These are phyloP conservation scores for Cryphonectria parasitica DNA, from an alignment of 2,329 filamentous ascomycete genomes.

Conservation along the genomic window DNA sequence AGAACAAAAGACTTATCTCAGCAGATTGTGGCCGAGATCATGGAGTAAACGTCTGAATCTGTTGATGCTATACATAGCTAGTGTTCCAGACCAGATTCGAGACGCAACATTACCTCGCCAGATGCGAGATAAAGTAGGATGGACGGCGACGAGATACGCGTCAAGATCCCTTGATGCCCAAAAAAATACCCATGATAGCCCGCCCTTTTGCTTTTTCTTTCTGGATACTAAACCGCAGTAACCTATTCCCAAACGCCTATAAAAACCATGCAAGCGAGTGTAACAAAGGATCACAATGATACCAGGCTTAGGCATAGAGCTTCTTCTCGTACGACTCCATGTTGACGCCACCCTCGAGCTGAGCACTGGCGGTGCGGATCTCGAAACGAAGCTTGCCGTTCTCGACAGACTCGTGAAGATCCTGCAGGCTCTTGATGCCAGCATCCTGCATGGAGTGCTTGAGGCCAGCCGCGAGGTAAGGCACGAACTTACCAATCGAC, in stretches of 20 bases:
- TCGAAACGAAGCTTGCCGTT: conserved; percentile 86
- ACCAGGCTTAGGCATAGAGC: conserved; percentile 75
- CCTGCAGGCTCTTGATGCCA: conserved; percentile 78
- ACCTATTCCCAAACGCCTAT: conserved; percentile 25
- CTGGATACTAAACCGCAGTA: conserved; percentile 20
- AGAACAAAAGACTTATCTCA: too few species aligned
- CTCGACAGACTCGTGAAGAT: conserved; percentile 75
- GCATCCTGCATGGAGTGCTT: conserved; percentile 98
- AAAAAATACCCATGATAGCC: conserved; percentile 16
- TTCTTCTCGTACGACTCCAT: conserved; percentile 99
- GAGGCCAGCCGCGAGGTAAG: conserved; percentile 91
- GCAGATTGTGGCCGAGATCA: neutral
- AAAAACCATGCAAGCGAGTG: conserved; percentile 18
- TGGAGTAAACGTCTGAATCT: neutral
- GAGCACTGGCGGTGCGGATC: conserved; percentile 89
- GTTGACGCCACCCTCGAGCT: conserved; percentile 96
- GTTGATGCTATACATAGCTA: neutral
- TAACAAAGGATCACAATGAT: neutral
- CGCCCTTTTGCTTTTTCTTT: conserved; percentile 7
- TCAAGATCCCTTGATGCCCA: conserved; percentile 5
- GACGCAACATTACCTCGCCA: conserved; percentile 5
- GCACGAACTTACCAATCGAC: conserved; percentile 91
- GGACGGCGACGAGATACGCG: neutral
- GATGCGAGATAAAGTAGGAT: conserved; percentile 8
- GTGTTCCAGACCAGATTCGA: neutral